phyloP scores from a whole-genome alignment of 2,329 filamentous ascomycete species.

The Neofusicoccum ribis region DNA sequence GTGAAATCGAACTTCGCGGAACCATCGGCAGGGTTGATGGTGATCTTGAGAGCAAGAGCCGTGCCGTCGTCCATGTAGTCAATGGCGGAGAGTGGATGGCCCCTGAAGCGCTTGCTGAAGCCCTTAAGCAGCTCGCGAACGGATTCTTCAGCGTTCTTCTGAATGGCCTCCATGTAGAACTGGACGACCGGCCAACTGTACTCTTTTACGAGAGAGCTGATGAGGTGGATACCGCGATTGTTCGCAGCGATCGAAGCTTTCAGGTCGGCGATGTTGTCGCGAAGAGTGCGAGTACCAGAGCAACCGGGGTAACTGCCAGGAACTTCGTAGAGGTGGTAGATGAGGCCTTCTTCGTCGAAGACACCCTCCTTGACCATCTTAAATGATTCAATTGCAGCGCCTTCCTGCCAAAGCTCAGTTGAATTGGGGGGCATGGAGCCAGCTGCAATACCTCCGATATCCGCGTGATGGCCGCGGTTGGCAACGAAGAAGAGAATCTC shows the following conservation, averaged over 20 bases:
- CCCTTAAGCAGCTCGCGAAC: constrained; percentile 34
- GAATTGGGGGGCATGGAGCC: constrained; percentile 42
- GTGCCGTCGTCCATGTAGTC: constrained; percentile 25
- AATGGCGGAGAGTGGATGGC: constrained; percentile 3
- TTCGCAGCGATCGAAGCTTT: constrained; percentile 39
- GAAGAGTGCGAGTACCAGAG: constrained; percentile 33
- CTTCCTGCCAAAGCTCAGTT: constrained; percentile 50
- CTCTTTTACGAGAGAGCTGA: constrained; percentile 40
- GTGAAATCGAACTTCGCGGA: constrained; percentile 23
- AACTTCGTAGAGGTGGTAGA: constrained; percentile 30
- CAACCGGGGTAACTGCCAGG: constrained; percentile 34
- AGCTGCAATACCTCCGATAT: constrained; percentile 31
- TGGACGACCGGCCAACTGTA: constrained; percentile 38
- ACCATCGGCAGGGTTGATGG: constrained; percentile 20
- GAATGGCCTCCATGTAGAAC: constrained; percentile 44
- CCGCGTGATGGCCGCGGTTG: constrained; percentile 31
- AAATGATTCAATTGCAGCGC: constrained; percentile 48
- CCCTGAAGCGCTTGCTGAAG: constrained; percentile 15
- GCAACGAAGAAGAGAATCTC: constrained; percentile 31
- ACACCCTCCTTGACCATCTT: constrained; percentile 36
- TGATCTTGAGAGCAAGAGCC: constrained; percentile 21
- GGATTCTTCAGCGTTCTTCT: constrained; percentile 35
- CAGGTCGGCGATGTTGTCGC: constrained; percentile 39
- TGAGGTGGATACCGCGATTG: constrained; percentile 36
- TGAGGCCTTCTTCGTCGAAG: constrained; percentile 39